Conservation (phyloP, 106 monocot genomes). For the Platanthera guangdongensis region DNA sequence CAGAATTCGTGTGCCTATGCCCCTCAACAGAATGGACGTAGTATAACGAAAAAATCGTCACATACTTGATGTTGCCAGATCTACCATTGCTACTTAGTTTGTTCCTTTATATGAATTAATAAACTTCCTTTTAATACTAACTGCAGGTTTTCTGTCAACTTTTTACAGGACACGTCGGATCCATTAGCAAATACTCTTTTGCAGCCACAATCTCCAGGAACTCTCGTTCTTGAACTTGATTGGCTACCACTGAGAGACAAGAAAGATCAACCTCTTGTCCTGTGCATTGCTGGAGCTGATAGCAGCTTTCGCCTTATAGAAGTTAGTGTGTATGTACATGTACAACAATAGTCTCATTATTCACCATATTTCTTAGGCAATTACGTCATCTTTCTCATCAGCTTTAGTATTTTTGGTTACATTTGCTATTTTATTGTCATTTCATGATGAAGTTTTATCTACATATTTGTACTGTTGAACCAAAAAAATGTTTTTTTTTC, state of each 20-base stretch:
- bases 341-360: not conserved
- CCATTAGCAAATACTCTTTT: conserved; percentile 89
- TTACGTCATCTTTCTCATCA: not conserved
- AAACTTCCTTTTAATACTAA: not conserved
- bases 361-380: conserved; percentile 1
- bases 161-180: conserved; percentile 83
- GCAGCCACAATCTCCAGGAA: conserved; percentile 91
- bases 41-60: no score
- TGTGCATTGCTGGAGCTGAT: conserved; percentile 96
- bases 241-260: conserved; percentile 78
- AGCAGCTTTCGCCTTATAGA: conserved; percentile 98
- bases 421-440: not conserved
- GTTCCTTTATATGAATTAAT: not conserved
- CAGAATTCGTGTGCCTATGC: no score
- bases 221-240: conserved; percentile 97
- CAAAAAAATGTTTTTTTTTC: not conserved
- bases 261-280: conserved; percentile 75
- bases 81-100: not conserved
- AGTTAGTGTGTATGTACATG: conserved; percentile 72
- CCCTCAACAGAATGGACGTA: no score
- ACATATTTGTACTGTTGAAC: not conserved
- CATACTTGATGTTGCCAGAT: no score
- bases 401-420: not conserved
- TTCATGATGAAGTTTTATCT: not conserved
- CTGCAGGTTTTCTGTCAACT: not conserved